Evolutionary conservation across 1,139 yeast genomes (phyloP).

Genomic region (Dujonia santamariae): DNA sequence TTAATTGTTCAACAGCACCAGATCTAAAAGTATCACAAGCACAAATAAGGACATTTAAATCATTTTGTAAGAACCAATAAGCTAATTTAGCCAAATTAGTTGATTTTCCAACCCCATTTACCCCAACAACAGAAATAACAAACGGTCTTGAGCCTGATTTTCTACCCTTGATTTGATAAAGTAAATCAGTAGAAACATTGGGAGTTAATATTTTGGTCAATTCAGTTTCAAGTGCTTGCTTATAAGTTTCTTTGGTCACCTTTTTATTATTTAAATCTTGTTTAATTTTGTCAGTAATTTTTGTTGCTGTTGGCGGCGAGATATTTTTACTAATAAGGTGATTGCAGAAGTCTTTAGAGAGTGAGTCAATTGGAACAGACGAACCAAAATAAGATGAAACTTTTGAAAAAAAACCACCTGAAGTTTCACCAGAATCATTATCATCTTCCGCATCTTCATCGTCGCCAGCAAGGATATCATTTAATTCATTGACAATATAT

Average conservation of each 20-base stretch:
- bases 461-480: slow-evolving; percentile 38
- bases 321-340: slow-evolving; percentile 44
- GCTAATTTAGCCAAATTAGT: slow-evolving; percentile 93
- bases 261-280: slow-evolving; percentile 24
- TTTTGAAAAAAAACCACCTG: slow-evolving; percentile 31
- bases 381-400: slow-evolving; percentile 40
- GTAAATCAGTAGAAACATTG: slow-evolving; percentile 81
- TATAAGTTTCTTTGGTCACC: slow-evolving; percentile 31
- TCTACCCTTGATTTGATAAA: slow-evolving; percentile 71
- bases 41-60: slow-evolving; percentile 81
- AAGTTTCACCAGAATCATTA: slow-evolving; percentile 2
- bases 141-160: slow-evolving; percentile 56
- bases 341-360: slow-evolving; percentile 41
- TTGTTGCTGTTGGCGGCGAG: slow-evolving; percentile 39
- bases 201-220: slow-evolving; percentile 86
- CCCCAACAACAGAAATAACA: slow-evolving; percentile 95
- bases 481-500: slow-evolving; percentile 42
- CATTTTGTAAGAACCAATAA: slow-evolving; percentile 90
- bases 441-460: slow-evolving; percentile 16
- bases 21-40: slow-evolving; percentile 98
- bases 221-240: slow-evolving; percentile 69
- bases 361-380: slow-evolving; percentile 33
- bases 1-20: slow-evolving; percentile 95
- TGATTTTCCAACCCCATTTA: slow-evolving; percentile 96
- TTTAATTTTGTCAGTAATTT: slow-evolving; percentile 37